Evolutionary conservation across 1,284 basidiomycete species (phyloP).

Genomic region (Retiboletus fuscus): DNA sequence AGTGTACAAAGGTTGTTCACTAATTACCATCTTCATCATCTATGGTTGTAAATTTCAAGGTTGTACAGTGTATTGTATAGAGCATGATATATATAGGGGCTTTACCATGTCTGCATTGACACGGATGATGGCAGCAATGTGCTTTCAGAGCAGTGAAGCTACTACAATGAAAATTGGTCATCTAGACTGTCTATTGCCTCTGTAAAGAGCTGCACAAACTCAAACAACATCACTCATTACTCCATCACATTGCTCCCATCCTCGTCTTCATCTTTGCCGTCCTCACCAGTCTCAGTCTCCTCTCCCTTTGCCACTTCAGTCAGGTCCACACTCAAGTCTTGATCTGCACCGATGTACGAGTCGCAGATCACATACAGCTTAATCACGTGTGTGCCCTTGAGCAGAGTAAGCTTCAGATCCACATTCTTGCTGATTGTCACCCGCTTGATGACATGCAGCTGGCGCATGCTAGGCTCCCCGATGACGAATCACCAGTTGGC

Average conservation of each 20-base stretch:
- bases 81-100: too few relatives aligned
- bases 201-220: too few relatives aligned
- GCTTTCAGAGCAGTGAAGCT: too few relatives aligned
- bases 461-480: constrained; percentile 55
- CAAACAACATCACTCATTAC: constrained; percentile 45
- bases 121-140: too few relatives aligned
- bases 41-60: too few relatives aligned
- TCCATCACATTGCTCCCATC: constrained; percentile 56
- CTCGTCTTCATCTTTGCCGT: constrained; percentile 76
- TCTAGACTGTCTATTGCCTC: too few relatives aligned
- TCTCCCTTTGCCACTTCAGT: constrained; percentile 91
- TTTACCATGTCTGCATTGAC: too few relatives aligned
- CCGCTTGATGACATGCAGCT: constrained; percentile 93
- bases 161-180: too few relatives aligned
- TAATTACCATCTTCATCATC: too few relatives aligned
- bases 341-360: constrained; percentile 75
- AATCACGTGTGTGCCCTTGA: constrained; percentile 84
- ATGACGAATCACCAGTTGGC: background rate
- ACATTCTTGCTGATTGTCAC: constrained; percentile 89
- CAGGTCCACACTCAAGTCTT: constrained; percentile 84
- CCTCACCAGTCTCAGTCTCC: too few relatives aligned
- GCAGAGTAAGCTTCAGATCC: constrained; percentile 90
- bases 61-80: too few relatives aligned
- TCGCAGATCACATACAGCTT: constrained; percentile 53
- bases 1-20: background rate